These are phyloP conservation scores for Petunia secreta DNA, from an alignment of 257 asterid species.

Conservation along the genomic window DNA sequence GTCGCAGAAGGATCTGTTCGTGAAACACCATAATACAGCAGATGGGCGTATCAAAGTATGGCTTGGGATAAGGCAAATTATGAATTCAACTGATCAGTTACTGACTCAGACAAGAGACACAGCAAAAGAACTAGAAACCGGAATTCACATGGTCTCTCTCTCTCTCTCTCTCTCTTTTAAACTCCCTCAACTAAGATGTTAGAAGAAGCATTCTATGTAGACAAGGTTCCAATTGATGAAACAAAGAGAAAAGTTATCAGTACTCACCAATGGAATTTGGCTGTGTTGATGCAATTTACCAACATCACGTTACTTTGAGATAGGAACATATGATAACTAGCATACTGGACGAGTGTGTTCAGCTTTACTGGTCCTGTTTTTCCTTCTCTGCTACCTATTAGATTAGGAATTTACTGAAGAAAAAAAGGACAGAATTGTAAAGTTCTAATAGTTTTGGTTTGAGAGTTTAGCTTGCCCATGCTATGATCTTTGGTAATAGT, in stretches of 20 bases:
- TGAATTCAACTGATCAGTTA: constrained; percentile 71
- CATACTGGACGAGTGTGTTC: neutral
- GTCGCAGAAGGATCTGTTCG: constrained; percentile 66
- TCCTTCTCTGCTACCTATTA: neutral
- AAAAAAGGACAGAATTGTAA: neutral
- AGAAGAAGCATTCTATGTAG: neutral
- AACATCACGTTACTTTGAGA: neutral
- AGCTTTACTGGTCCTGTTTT: constrained; percentile 9
- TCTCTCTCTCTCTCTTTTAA: neutral
- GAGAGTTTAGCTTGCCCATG: neutral
- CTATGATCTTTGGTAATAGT: neutral
- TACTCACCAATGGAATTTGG: neutral
- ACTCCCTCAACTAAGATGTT: neutral
- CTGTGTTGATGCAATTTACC: neutral
- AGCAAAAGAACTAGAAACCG: constrained; percentile 70
- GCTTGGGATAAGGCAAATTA: constrained; percentile 81
- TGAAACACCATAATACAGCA: constrained; percentile 65
- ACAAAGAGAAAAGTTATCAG: neutral
- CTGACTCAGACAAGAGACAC: constrained; percentile 67
- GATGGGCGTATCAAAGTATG: constrained; percentile 81
- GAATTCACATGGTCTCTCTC: constrained; percentile 75
- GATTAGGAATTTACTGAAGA: neutral
- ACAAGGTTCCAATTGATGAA: neutral
- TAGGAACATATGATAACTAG: neutral
- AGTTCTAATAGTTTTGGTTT: neutral